Conservation (phyloP, 108 stramenopile genomes). For the Nitzschia sp. region DNA sequence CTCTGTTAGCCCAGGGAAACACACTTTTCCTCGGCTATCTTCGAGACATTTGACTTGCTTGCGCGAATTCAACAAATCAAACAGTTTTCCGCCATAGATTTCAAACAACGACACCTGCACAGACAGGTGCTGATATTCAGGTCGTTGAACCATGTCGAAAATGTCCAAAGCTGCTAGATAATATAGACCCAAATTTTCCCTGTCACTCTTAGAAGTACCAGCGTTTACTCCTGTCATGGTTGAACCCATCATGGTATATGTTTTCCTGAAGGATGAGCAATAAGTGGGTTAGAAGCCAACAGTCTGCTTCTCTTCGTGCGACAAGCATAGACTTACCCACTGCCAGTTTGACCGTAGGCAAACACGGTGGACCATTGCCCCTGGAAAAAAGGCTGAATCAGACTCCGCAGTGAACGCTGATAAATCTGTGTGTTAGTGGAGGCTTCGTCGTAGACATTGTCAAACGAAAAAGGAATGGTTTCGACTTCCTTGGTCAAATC, state of each 20-base stretch:
- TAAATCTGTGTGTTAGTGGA: conserved; percentile 81
- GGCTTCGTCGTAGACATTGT: conserved; percentile 88
- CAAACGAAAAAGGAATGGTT: conserved; percentile 90
- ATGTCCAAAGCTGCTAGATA: conserved; percentile 89
- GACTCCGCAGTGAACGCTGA: conserved; percentile 65
- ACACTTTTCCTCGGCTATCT: conserved; percentile 91
- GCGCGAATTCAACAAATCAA: conserved; percentile 90
- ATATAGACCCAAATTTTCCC: conserved; percentile 85
- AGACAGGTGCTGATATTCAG: conserved; percentile 54
- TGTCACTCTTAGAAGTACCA: conserved; percentile 44
- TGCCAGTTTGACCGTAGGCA: conserved; percentile 92
- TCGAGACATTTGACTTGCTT: conserved; percentile 89
- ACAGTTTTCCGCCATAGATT: conserved; percentile 96
- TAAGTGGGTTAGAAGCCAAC: no score
- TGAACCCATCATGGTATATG: conserved; percentile 96
- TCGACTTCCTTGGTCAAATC: conserved; percentile 98
- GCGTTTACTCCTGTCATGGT: conserved; percentile 75
- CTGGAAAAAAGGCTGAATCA: conserved; percentile 87
- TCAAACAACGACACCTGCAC: conserved; percentile 94
- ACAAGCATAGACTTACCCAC: conserved; percentile 19
- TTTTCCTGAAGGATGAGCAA: conserved; percentile 59
- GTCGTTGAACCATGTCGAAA: conserved; percentile 65
- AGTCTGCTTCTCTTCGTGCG: no score
- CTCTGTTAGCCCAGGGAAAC: conserved; percentile 91
- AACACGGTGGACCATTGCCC: conserved; percentile 91